These are phyloP conservation scores for Psidium guajava DNA, from an alignment of 345 rosid genomes.

Conservation along the genomic window DNA sequence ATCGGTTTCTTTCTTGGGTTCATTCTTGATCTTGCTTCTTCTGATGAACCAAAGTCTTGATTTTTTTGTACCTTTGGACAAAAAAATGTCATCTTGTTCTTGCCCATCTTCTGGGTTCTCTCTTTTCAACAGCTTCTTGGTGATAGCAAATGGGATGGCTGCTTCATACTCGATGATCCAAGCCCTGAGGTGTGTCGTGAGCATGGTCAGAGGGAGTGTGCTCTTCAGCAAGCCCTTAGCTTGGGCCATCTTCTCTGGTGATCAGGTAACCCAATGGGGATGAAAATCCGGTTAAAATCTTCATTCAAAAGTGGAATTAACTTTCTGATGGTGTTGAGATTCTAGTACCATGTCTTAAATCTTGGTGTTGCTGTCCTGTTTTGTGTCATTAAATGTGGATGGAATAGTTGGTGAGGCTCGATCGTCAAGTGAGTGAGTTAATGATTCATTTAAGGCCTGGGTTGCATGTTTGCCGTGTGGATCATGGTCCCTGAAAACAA, in stretches of 20 bases:
- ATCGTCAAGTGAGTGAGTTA: neutral
- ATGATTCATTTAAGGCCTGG: neutral
- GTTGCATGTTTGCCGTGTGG: conserved; percentile 2
- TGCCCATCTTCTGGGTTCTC: neutral
- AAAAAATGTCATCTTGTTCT: neutral
- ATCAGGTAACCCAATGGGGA: conserved; percentile 41
- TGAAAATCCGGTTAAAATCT: neutral
- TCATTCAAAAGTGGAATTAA: neutral
- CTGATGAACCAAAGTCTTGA: neutral
- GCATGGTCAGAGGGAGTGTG: conserved; percentile 48
- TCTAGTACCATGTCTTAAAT: neutral
- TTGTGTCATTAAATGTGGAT: neutral
- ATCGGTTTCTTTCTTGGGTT: neutral
- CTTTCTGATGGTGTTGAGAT: neutral
- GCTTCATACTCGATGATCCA: conserved; percentile 71
- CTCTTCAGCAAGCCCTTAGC: conserved; percentile 69
- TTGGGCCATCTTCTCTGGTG: conserved; percentile 80
- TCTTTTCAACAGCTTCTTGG: conserved; percentile 53
- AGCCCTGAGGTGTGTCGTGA: conserved; percentile 59
- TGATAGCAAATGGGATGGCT: conserved; percentile 59
- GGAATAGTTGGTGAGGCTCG: neutral
- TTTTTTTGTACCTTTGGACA: neutral
- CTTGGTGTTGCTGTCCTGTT: neutral
- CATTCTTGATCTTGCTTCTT: neutral
- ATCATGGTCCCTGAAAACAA: neutral